Evolutionary conservation across 768 basidiomycete species (phyloP).

Genomic region (Hygrocybe coccinea): DNA sequence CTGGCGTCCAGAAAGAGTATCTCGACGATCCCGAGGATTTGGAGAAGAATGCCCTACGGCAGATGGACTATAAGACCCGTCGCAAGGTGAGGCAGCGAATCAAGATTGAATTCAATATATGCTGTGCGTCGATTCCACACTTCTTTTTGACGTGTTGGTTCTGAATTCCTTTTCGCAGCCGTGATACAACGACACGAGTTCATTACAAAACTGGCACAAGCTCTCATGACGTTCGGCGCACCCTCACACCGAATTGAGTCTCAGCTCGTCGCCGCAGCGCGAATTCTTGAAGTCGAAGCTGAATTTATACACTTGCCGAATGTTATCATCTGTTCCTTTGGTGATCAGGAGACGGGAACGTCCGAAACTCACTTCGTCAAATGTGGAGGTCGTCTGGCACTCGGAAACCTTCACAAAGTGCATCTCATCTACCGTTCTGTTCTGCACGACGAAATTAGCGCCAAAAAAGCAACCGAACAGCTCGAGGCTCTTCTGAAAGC

Average conservation of each 20-base stretch:
- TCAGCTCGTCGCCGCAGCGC: conserved; percentile 82
- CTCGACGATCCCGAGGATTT: conserved; percentile 58
- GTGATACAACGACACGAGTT: conserved; percentile 81
- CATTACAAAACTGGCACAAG: conserved; percentile 76
- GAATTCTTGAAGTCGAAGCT: conserved; percentile 85
- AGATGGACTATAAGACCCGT: conserved; percentile 64
- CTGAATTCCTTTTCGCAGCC: conserved; percentile 37
- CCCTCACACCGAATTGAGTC: conserved; percentile 93
- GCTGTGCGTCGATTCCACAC: conserved; percentile 41
- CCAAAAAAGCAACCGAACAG: conserved; percentile 62
- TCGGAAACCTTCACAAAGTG: conserved; percentile 80
- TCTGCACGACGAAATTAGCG: conserved; percentile 88
- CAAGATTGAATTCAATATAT: conserved; percentile 70
- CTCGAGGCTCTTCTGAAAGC: conserved; percentile 60
- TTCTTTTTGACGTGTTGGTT: conserved; percentile 7
- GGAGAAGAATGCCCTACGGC: conserved; percentile 54
- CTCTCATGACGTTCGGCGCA: conserved; percentile 88
- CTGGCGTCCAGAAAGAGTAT: conserved; percentile 46
- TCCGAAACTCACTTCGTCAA: conserved; percentile 89
- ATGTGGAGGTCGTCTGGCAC: conserved; percentile 66
- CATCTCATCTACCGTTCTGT: conserved; percentile 83
- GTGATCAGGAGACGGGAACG: conserved; percentile 83
- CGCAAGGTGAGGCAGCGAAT: conserved; percentile 61
- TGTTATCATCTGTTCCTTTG: conserved; percentile 83
- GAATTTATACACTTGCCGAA: conserved; percentile 85